Percentiles rank a stretch among this genome's conserved stretches.
Evolutionary conservation across 129 eudicot species (phyloP).

Genomic region (Oenanthe sinensis): DNA sequence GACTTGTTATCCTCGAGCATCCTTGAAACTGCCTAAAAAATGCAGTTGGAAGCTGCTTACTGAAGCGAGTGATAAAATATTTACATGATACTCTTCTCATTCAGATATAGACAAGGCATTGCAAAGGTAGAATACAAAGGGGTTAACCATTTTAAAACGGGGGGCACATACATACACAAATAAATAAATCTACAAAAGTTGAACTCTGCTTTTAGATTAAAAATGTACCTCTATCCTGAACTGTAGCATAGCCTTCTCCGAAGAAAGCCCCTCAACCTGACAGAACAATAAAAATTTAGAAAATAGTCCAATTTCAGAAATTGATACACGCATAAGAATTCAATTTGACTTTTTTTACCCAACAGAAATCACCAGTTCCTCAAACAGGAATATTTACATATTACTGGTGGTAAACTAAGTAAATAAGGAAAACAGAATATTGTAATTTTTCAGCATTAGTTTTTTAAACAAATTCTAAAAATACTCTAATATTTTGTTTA

Average conservation of each 20-base stretch:
- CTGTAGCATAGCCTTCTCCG: constrained; percentile 76
- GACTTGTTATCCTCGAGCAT: constrained; percentile 63
- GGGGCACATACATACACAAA: not conserved
- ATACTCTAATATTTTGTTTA: not conserved
- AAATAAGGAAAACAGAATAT: not conserved
- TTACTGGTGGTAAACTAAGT: not conserved
- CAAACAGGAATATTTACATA: not conserved
- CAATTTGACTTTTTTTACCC: not conserved
- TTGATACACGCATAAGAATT: too few relatives aligned
- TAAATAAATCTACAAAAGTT: not conserved
- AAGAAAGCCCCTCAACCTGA: constrained; percentile 84
- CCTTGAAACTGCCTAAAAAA: constrained; percentile 58
- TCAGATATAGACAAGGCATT: not conserved
- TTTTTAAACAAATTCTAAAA: not conserved
- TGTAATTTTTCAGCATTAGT: too few relatives aligned
- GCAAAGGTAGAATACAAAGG: not conserved
- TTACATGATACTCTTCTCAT: not conserved
- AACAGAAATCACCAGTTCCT: not conserved
- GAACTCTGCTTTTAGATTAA: constrained; percentile 1
- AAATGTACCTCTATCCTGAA: constrained; percentile 72
- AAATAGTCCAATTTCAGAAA: not conserved
- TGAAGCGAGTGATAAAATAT: not conserved
- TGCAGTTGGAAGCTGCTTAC: constrained; percentile 32
- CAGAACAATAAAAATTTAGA: not conserved
- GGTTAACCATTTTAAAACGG: not conserved